Conservation (phyloP, 1,139 yeast genomes). For the Suhomyces panamericanus region DNA sequence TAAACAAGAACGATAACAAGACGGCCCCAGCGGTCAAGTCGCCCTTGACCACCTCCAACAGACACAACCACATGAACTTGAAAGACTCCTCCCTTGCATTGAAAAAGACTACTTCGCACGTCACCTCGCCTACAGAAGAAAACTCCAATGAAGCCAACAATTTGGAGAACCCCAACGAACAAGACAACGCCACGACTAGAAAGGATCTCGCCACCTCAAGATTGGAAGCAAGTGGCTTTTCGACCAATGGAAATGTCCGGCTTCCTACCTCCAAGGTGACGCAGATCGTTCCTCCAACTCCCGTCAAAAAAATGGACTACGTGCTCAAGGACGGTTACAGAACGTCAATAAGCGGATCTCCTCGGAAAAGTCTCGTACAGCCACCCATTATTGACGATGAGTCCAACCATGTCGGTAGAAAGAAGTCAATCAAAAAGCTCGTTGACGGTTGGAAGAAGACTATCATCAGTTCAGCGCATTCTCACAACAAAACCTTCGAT, state of each 20-base stretch:
- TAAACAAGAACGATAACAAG: not conserved
- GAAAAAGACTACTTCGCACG: slow-evolving; percentile 28
- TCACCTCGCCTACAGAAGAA: not conserved
- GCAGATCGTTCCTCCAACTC: slow-evolving; percentile 62
- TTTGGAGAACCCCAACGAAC: not conserved
- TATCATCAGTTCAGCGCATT: slow-evolving; percentile 18
- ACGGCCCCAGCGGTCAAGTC: not conserved
- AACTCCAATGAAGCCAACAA: not conserved
- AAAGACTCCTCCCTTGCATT: slow-evolving; percentile 46
- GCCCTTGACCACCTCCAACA: slow-evolving; percentile 12
- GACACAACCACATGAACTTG: slow-evolving; percentile 42
- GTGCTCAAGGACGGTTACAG: slow-evolving; percentile 15
- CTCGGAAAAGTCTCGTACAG: slow-evolving; percentile 7
- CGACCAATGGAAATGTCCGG: slow-evolving; percentile 50
- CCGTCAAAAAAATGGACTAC: slow-evolving; percentile 61
- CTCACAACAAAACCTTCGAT: slow-evolving; percentile 14
- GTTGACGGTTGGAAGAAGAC: slow-evolving; percentile 45
- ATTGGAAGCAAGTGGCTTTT: slow-evolving; percentile 39
- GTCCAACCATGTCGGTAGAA: slow-evolving; percentile 25
- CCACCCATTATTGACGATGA: slow-evolving; percentile 7
- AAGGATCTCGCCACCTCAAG: not conserved
- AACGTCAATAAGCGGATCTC: slow-evolving; percentile 9
- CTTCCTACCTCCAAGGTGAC: slow-evolving; percentile 50
- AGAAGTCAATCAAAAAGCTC: slow-evolving; percentile 39
- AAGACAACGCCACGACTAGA: not conserved